phyloP scores from a whole-genome alignment of 225 moss, liverwort and hornwort species.

The Lunularia cruciata region DNA sequence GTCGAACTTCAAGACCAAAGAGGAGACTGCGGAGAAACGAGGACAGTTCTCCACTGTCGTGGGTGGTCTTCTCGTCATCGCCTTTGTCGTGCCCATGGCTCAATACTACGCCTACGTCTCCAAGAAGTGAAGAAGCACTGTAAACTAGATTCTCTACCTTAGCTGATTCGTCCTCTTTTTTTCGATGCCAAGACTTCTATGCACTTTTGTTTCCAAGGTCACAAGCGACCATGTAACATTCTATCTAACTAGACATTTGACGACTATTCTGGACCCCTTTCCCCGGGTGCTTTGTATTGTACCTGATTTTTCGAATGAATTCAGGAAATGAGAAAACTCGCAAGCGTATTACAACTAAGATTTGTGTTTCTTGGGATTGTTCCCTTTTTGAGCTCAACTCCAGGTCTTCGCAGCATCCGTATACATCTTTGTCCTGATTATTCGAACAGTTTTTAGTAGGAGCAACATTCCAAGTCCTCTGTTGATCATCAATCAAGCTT shows the following conservation, averaged over 20 bases:
- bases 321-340: slow-evolving; percentile 6
- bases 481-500: too few species aligned
- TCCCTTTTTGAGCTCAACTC: too few species aligned
- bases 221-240: slow-evolving; percentile 10
- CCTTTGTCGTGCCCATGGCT: slow-evolving; percentile 98
- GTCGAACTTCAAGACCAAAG: slow-evolving; percentile 94
- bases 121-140: slow-evolving; percentile 40
- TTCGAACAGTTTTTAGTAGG: too few species aligned
- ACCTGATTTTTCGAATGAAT: slow-evolving; percentile 2
- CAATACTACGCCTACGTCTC: slow-evolving; percentile 99
- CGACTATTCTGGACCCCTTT: slow-evolving; percentile 10
- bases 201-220: not conserved
- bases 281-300: slow-evolving; percentile 1
- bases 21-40: slow-evolving; percentile 86
- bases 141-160: slow-evolving; percentile 18
- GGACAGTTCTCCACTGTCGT: slow-evolving; percentile 85
- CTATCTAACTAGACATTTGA: slow-evolving; percentile 21
- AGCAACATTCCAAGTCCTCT: too few species aligned
- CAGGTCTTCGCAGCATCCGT: too few species aligned
- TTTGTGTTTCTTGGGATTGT: too few species aligned
- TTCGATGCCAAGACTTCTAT: not conserved
- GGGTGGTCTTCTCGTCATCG: slow-evolving; percentile 90
- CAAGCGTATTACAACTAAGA: not conserved
- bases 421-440: too few species aligned
- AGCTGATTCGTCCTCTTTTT: slow-evolving; percentile 1